Percentiles rank a stretch among this genome's conserved stretches.
Evolutionary conservation across 768 basidiomycete genomes (phyloP).

Genomic region (Galerina sulciceps): DNA sequence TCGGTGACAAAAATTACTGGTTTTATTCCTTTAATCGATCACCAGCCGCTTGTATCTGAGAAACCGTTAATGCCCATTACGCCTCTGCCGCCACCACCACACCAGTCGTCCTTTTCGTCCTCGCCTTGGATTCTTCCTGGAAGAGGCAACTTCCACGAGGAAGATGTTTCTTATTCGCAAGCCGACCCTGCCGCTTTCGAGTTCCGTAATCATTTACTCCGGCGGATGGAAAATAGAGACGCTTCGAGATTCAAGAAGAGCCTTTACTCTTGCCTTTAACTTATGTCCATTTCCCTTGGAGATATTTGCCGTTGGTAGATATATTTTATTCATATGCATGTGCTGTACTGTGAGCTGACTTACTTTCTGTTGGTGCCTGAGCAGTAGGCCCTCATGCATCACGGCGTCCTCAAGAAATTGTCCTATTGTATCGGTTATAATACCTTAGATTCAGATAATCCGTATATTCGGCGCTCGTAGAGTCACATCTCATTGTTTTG

Average conservation of each 20-base stretch:
- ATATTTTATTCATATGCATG: background rate
- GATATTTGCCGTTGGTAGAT: background rate
- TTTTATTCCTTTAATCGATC: constrained; percentile 35
- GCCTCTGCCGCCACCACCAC: constrained; percentile 37
- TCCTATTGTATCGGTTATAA: constrained; percentile 3
- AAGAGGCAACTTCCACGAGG: constrained; percentile 31
- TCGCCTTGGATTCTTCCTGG: constrained; percentile 42
- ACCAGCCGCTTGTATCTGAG: constrained; percentile 22
- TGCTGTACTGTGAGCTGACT: background rate
- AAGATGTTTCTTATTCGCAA: constrained; percentile 36
- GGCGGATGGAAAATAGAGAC: constrained; percentile 43
- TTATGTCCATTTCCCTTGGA: background rate
- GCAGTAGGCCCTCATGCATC: background rate
- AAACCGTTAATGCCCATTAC: constrained; percentile 20
- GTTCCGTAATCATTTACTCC: constrained; percentile 45
- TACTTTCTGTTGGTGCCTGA: background rate
- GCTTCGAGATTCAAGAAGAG: constrained; percentile 31
- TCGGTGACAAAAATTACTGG: constrained; percentile 40
- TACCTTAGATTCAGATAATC: constrained; percentile 3
- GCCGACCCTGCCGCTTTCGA: constrained; percentile 36
- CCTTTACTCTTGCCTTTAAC: constrained; percentile 26
- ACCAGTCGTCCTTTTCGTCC: constrained; percentile 37
- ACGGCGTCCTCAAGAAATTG: constrained; percentile 10
- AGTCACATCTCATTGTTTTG: constrained; percentile 3
- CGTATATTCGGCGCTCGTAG: constrained; percentile 1